Percentiles rank a stretch among this genome's conserved stretches.
These are phyloP conservation scores for Ophiocordyceps polyrhachis-furcata DNA, from an alignment of 2,329 filamentous ascomycete genomes.

Conservation along the genomic window DNA sequence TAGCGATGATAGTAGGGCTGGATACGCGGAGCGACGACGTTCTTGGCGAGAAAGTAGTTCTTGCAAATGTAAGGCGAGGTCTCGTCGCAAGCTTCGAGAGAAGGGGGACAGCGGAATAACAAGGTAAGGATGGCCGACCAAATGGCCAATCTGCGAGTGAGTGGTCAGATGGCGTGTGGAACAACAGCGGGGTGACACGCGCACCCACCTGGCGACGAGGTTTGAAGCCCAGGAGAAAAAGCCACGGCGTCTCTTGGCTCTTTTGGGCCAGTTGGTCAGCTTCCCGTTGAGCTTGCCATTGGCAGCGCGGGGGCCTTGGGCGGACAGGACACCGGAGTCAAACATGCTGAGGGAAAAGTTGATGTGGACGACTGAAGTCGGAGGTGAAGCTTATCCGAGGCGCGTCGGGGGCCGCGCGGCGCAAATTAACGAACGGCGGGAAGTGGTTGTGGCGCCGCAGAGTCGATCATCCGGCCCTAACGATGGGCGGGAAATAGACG, in stretches of 20 bases:
- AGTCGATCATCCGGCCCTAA: background rate
- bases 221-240: conserved; percentile 23
- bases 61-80: conserved; percentile 63
- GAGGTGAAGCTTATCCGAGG: too few species aligned
- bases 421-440: background rate
- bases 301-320: conserved; percentile 17
- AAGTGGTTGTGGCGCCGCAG: background rate
- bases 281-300: conserved; percentile 16
- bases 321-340: conserved; percentile 15
- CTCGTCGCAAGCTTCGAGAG: conserved; percentile 46
- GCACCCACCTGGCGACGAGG: conserved; percentile 40
- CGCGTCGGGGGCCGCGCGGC: background rate
- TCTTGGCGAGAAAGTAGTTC: conserved; percentile 54
- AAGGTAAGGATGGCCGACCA: conserved; percentile 78
- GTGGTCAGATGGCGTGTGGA: background rate
- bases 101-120: conserved; percentile 64
- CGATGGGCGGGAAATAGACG: background rate
- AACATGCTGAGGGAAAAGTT: conserved; percentile 13
- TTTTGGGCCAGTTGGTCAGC: conserved; percentile 6
- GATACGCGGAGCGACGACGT: conserved; percentile 50
- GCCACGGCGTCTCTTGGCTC: conserved; percentile 8
- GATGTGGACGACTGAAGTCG: background rate
- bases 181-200: background rate
- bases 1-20: conserved; percentile 76
- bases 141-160: conserved; percentile 42